Base-by-base conservation (phyloP, 2,329 filamentous ascomycete genomes). In the Penicillium sp. region DNA sequence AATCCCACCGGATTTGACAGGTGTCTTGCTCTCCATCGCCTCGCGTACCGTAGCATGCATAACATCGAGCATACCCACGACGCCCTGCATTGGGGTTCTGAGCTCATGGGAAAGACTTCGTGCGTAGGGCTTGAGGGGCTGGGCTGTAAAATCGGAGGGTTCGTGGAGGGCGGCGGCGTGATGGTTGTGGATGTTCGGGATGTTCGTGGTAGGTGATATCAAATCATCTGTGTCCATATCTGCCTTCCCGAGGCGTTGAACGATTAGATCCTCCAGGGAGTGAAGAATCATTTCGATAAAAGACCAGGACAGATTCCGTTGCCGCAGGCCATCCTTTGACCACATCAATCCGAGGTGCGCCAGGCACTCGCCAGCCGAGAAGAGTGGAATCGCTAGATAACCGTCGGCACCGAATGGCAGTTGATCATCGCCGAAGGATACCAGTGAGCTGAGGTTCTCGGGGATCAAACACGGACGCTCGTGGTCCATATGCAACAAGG, bases 61-160 rank as follows among this genome's bases (percentile, higher is more conserved):
- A 56, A 90, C 85, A 72, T 90, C 87, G 42, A 90, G 74, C 87
- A 90, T 90, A 6, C 87, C 87, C 13, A 90, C 86, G 6, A 90
- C 86, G 40, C 87, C 87, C 70, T 90, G 87, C 86, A 90, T 89
- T 1, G 87, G 87, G 3, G 87, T 90, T 57, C 87, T 79, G 44
- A 90, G 71, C 67, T 90, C 87, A 61, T 90, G 87, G 0, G 87
- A 90, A 31, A 90, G 72, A 65, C 85, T 89, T 58, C 86, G 81
- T n/a, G 87, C 87, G 66, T 88, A 90, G 0, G 87, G 86, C 65
- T 88, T 87, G 16, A 90, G 75, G 2, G 86, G 87, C 57, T 89
- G 86, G 2, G 84, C 79, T 5, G 81, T 66, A 45, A 74, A 79
- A 5, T 84, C 81, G 22, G 86, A 76, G 21, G 81, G 79, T 51